Evolutionary conservation across 2,329 filamentous ascomycete species (phyloP), one percentile per base, ranked within the genome.

Genomic region (Metarhizium rileyi): DNA sequence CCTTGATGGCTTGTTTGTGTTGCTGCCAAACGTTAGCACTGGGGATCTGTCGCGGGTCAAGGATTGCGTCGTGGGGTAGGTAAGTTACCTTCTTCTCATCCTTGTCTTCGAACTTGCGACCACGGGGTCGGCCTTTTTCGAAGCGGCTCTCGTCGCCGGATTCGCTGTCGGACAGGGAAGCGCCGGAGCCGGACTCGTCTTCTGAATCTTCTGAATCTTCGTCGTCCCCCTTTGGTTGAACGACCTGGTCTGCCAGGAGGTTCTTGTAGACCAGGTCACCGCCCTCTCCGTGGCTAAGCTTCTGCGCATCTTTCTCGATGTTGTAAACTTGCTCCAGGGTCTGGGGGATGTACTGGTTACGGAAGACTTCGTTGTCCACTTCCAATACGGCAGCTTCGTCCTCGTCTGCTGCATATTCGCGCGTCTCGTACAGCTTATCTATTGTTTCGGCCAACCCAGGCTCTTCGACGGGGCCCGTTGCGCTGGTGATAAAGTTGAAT

Each of bases 261-360:
- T 87, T 87, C 55, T 83, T 82, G 70, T 97, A 97, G 1, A 95
- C 81, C 0, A 96, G 74, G n/a, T 86, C 81, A 12, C 81, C 78
- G 20, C 84, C 87, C 55, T 86, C 77, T 5, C 89, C 90, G 41
- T 81, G 76, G 7, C 80, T 80, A 22, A 95, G 78, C 64, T 83
- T 83, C 58, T 88, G 84, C 2, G 83, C 87, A 58, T 97, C 93
- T 58, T 90, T 85, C 67, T 97, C 93, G 46, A 95, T 83, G 63
- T 98, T 90, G 66, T 96, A 96, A 4, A 98, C 91, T 62, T 98
- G 89, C 57, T 97, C 87, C 41, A 98, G 75, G 0, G 87, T 97
- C 66, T 95, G 90, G 0, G 93, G 93, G 47, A 98, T 97, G 66
- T 94, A 98, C 66, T 96, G 89, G 61, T 95, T 86, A 59, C 91